Evolutionary conservation across 2,329 filamentous ascomycete genomes (phyloP).

Genomic region (Pseudocercospora musae): DNA sequence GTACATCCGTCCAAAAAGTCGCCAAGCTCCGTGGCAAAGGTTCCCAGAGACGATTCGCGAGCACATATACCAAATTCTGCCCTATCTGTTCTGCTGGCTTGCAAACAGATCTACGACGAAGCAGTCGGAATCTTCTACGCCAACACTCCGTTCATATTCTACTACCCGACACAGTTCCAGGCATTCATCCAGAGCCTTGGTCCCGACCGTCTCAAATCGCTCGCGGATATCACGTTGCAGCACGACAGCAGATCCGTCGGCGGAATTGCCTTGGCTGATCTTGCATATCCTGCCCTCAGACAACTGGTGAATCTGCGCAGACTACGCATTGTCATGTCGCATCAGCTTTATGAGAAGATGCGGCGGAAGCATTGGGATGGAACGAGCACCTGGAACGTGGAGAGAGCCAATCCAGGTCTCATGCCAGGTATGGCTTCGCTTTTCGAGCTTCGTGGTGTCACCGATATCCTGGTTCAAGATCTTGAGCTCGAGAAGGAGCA

Average conservation of each 20-base stretch:
- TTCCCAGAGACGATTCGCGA: neutral
- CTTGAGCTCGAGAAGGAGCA: constrained; percentile 7
- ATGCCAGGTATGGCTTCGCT: constrained; percentile 20
- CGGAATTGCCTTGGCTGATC: constrained; percentile 22
- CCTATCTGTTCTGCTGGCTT: constrained; percentile 25
- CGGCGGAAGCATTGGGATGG: no score
- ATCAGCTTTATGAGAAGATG: constrained; percentile 5
- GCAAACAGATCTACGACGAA: constrained; percentile 29
- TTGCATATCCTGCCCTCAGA: constrained; percentile 21
- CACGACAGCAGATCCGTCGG: constrained; percentile 24
- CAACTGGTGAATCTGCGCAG: constrained; percentile 18
- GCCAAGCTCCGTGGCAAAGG: constrained; percentile 9
- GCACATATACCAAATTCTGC: constrained; percentile 12
- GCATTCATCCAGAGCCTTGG: constrained; percentile 22
- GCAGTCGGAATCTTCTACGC: constrained; percentile 28
- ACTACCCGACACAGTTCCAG: constrained; percentile 25
- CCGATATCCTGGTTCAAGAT: constrained; percentile 20
- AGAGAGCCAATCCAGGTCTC: constrained; percentile 17
- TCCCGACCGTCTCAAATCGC: constrained; percentile 12
- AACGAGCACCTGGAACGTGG: constrained; percentile 8
- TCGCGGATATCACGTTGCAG: constrained; percentile 28
- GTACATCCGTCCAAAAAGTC: constrained; percentile 22
- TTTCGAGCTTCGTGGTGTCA: constrained; percentile 22
- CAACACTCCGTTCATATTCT: constrained; percentile 29
- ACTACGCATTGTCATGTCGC: constrained; percentile 22